Percentiles rank a stretch among this genome's conserved stretches.
These are phyloP conservation scores for Cyathus olla DNA, from an alignment of 1,284 basidiomycete genomes.

Conservation along the genomic window DNA sequence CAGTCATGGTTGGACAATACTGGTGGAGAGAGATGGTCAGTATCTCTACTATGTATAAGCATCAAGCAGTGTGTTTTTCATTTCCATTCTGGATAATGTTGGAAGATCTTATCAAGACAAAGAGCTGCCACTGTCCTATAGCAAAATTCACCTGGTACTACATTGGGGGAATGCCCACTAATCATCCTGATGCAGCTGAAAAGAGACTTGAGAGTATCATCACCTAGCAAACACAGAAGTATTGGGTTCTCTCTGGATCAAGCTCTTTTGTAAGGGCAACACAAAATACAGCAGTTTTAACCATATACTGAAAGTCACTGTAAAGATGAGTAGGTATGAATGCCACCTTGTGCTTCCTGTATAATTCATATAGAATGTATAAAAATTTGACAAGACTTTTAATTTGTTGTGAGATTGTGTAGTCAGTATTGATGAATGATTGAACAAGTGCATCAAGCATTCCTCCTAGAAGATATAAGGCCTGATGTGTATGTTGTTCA, in stretches of 20 bases:
- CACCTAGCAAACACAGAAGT: constrained; percentile 29
- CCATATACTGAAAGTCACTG: constrained; percentile 31
- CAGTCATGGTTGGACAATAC: no score
- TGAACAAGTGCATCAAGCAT: constrained; percentile 24
- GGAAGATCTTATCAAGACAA: no score
- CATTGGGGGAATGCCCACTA: constrained; percentile 22
- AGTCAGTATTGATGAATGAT: constrained; percentile 32
- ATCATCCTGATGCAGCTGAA: constrained; percentile 32
- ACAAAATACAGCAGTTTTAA: constrained; percentile 23
- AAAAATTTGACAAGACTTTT: constrained; percentile 24
- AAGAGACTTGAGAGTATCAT: constrained; percentile 30
- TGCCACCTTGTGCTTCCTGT: constrained; percentile 9
- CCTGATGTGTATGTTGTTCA: constrained; percentile 15
- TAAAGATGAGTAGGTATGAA: constrained; percentile 32
- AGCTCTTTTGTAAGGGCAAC: constrained; percentile 27
- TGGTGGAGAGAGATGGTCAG: constrained; percentile 24
- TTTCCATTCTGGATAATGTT: no score
- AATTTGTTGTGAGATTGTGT: constrained; percentile 30
- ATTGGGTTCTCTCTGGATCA: constrained; percentile 16
- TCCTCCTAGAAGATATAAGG: constrained; percentile 30
- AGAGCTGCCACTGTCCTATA: no score
- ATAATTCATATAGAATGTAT: constrained; percentile 23
- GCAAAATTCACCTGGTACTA: no score
- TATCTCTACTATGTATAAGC: constrained; percentile 16
- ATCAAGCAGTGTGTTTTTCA: constrained; percentile 17